Evolutionary conservation across 139 green algal genomes (phyloP), one percentile per base, ranked within the genome.

Genomic region (Volvox africanus): DNA sequence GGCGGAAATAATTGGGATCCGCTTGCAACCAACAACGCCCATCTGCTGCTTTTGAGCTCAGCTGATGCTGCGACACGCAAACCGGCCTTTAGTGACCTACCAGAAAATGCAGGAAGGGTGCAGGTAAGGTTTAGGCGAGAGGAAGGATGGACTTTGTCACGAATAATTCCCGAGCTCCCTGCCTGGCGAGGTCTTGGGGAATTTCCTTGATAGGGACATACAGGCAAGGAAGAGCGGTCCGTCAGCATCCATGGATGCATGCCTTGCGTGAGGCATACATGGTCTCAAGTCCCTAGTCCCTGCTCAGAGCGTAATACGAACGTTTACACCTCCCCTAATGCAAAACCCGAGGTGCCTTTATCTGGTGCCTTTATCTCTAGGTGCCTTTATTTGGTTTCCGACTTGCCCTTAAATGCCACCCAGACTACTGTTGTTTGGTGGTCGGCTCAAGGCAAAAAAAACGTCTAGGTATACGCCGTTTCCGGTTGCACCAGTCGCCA

Each of bases 71-170:
- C n/a, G 62, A 44, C 13, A 3, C 78, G 80, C 35, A 88, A 89
- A 67, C 77, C 67, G 20, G 67, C 90, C 0, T 93, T 93, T 30
- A 61, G 65, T 22, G 90, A 93, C 30, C 65, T 93, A 26, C 82
- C 82, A 14, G 36, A 88, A 32, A 93, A 90, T 26, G 79, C 79
- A 14, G 90, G 90, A 0, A 77, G 90, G 28, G 88, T 93, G 32
- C 90, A 88, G 89, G 88, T 89, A 81, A 19, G 88, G 28, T 35
- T 33, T 1, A 32, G 71, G 71, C 26, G 71, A 18, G 26, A 79
- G 71, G 71, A 18, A 30, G 71, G 22, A 32, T 79, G 26, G 26
- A 30, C 14, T 79, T 20, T 35, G 71, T 35, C 9, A 26, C 24
- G 11, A 28, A 75, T 26, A 12, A n/a, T n/a, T n/a, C n/a, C n/a